Evolutionary conservation across 495 filamentous ascomycete genomes (phyloP).

Genomic region (Neurospora hispaniola): DNA sequence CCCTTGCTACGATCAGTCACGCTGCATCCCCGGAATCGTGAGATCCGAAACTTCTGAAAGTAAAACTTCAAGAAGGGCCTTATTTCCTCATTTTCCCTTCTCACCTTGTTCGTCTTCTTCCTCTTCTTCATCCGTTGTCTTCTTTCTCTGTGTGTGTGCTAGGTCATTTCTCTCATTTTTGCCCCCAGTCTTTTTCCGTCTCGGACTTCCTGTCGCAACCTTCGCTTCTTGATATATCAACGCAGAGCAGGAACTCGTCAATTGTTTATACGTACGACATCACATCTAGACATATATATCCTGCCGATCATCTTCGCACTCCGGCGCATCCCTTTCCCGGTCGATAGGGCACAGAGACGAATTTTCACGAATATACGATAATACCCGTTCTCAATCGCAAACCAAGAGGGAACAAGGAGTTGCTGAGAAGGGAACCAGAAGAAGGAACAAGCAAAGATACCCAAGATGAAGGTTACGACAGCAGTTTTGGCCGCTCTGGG

Average conservation of each 20-base stretch:
- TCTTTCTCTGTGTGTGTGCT: conserved; percentile 5
- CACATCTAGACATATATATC: conserved; percentile 7
- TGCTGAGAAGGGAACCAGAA: conserved; percentile 2
- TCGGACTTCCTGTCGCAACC: neutral
- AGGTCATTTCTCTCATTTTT: neutral
- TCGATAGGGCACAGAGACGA: neutral
- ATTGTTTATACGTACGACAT: conserved; percentile 15
- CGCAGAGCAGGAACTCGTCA: conserved; percentile 46
- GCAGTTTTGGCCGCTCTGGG: conserved; percentile 30
- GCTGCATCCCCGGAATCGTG: conserved; percentile 13
- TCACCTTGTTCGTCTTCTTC: conserved; percentile 18
- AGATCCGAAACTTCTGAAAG: neutral
- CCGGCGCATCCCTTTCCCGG: conserved; percentile 1
- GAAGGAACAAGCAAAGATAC: conserved; percentile 3
- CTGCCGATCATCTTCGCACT: conserved; percentile 5
- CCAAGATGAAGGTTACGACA: conserved; percentile 43
- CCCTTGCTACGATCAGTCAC: conserved; percentile 36
- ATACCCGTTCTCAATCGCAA: neutral
- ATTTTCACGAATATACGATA: neutral
- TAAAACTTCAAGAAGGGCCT: conserved; percentile 1
- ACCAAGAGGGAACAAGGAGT: neutral
- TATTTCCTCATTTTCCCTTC: conserved; percentile 29
- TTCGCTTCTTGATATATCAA: neutral
- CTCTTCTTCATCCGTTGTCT: conserved; percentile 28
- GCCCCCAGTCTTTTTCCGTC: neutral